A percentile compares a stretch with the other conserved stretches of the same genome.
Conservation (phyloP, 371 early-diverging fungal genomes). For the Lichtheimia ramosa region DNA sequence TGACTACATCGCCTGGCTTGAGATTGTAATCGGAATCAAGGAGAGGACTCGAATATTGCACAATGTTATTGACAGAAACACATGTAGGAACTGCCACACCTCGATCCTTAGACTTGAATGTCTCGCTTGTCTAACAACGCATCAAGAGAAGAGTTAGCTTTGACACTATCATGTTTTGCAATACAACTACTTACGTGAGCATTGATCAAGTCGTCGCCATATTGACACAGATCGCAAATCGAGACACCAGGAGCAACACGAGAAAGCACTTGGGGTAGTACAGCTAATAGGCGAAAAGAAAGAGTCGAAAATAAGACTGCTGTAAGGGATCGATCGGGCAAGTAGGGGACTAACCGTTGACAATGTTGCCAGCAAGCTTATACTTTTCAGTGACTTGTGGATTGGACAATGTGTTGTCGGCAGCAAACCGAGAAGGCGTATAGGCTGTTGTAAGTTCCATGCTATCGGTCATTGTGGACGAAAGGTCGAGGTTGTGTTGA, state of each 20-base stretch:
- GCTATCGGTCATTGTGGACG: background rate
- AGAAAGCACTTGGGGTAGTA: slow-evolving; percentile 50
- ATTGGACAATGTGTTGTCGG: slow-evolving; percentile 67
- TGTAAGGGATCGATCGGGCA: background rate
- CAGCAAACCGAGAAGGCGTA: slow-evolving; percentile 53
- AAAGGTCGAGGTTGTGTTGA: background rate
- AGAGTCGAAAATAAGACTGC: background rate
- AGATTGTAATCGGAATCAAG: slow-evolving; percentile 56
- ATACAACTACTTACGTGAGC: slow-evolving; percentile 48
- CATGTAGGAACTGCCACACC: slow-evolving; percentile 89
- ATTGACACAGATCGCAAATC: slow-evolving; percentile 76
- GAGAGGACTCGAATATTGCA: slow-evolving; percentile 78
- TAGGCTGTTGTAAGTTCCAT: slow-evolving; percentile 17
- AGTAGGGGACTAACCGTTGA: slow-evolving; percentile 57
- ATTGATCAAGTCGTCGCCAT: slow-evolving; percentile 78
- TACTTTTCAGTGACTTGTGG: slow-evolving; percentile 77
- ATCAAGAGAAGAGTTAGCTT: too few relatives aligned
- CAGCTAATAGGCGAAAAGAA: slow-evolving; percentile 24
- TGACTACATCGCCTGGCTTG: slow-evolving; percentile 82
- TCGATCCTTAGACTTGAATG: slow-evolving; percentile 72
- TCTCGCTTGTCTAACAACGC: slow-evolving; percentile 56
- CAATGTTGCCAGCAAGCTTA: slow-evolving; percentile 77
- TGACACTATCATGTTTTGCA: too few relatives aligned
- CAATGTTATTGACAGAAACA: slow-evolving; percentile 78
- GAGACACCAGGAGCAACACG: slow-evolving; percentile 63